phyloP scores from a whole-genome alignment of 768 basidiomycete species.

The Suillus variegatus region DNA sequence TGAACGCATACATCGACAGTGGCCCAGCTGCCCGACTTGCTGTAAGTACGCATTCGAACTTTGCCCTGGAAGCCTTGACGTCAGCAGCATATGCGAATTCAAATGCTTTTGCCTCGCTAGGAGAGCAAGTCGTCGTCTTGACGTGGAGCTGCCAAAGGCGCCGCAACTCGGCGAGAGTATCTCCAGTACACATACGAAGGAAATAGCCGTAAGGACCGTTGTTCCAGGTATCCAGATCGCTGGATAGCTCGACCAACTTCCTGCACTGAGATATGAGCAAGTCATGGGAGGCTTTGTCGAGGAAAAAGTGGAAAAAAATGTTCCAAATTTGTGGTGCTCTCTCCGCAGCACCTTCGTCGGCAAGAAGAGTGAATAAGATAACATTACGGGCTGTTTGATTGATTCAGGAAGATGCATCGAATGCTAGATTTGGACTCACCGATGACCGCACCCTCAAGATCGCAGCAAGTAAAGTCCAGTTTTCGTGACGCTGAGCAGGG shows the following conservation, averaged over 20 bases:
- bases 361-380: slow-evolving; percentile 29
- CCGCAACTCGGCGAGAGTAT: slow-evolving; percentile 25
- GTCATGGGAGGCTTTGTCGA: slow-evolving; percentile 25
- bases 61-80: slow-evolving; percentile 15
- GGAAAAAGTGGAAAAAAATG: slow-evolving; percentile 30
- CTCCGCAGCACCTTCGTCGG: slow-evolving; percentile 21
- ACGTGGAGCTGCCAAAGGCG: slow-evolving; percentile 24
- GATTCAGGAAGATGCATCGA: not conserved
- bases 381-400: slow-evolving; percentile 28
- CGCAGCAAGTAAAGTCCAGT: slow-evolving; percentile 32
- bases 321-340: slow-evolving; percentile 28
- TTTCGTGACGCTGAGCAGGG: slow-evolving; percentile 21
- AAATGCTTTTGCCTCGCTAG: slow-evolving; percentile 15
- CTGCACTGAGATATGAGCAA: slow-evolving; percentile 30
- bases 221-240: slow-evolving; percentile 24
- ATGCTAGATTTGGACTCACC: slow-evolving; percentile 18
- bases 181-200: slow-evolving; percentile 22
- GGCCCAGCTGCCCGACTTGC: slow-evolving; percentile 32
- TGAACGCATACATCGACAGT: slow-evolving; percentile 14
- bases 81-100: slow-evolving; percentile 22
- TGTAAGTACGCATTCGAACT: not conserved
- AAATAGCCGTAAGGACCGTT: slow-evolving; percentile 28
- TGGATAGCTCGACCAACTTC: slow-evolving; percentile 20
- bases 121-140: slow-evolving; percentile 15
- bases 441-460: slow-evolving; percentile 30